Conservation (phyloP, 2,329 filamentous ascomycete species). For the Arthroderma sp. region DNA sequence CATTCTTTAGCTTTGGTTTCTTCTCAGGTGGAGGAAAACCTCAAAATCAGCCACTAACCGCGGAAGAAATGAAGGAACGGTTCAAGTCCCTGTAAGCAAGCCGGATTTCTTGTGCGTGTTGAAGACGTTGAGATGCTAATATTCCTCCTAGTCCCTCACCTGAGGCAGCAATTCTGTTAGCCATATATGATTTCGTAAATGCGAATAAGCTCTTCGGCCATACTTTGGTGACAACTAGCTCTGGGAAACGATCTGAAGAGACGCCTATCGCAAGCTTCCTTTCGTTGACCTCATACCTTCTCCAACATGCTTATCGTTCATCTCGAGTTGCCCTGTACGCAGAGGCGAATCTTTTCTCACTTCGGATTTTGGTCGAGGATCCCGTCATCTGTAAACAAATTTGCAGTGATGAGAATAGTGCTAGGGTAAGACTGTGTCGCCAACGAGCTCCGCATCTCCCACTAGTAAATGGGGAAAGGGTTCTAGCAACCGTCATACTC, state of each 20-base stretch:
- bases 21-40: conserved; percentile 58
- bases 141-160: conserved; percentile 53
- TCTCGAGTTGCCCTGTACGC: conserved; percentile 67
- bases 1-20: conserved; percentile 69
- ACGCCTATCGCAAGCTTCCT: conserved; percentile 70
- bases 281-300: conserved; percentile 80
- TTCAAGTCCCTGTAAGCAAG: conserved; percentile 62
- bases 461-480: conserved; percentile 56
- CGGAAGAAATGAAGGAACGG: conserved; percentile 68
- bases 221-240: conserved; percentile 56
- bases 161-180: conserved; percentile 67
- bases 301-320: conserved; percentile 85
- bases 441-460: conserved; percentile 81
- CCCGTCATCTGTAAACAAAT: conserved; percentile 67
- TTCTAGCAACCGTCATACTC: conserved; percentile 63
- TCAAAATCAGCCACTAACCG: conserved; percentile 49
- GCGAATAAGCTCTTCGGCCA: conserved; percentile 93
- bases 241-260: conserved; percentile 52
- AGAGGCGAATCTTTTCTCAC: conserved; percentile 69
- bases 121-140: too few species aligned
- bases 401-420: conserved; percentile 65
- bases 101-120: background rate
- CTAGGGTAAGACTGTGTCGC: conserved; percentile 68
- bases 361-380: conserved; percentile 81
- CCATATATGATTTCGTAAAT: conserved; percentile 84